These are phyloP conservation scores for Graphilbum ipis-grandicollis DNA, from an alignment of 2,329 filamentous ascomycete genomes.

Conservation along the genomic window DNA sequence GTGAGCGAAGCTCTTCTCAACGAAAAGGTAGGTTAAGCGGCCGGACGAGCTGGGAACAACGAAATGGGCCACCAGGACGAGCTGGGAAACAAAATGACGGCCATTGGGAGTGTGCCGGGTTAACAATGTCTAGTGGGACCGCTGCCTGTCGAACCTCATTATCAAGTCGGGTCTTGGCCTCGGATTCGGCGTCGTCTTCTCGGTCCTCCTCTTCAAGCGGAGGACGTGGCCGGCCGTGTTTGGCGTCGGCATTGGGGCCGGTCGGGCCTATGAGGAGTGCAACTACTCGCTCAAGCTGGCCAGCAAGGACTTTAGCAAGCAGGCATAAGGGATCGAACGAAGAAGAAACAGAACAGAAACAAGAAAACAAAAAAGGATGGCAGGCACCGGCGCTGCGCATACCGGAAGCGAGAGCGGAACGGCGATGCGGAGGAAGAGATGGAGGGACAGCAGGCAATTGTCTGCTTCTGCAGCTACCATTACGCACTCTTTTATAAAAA, in stretches of 20 bases:
- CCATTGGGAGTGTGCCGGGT: too few species aligned
- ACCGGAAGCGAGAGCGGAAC: too few species aligned
- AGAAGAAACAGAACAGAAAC: too few species aligned
- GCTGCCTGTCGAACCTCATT: constrained; percentile 90
- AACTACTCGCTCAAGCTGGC: constrained; percentile 60
- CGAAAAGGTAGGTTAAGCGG: constrained; percentile 60
- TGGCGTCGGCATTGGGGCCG: constrained; percentile 86
- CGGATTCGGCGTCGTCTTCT: constrained; percentile 96
- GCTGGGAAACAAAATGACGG: background rate
- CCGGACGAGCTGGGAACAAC: too few species aligned
- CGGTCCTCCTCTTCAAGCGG: constrained; percentile 93
- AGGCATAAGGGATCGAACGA: constrained; percentile 24
- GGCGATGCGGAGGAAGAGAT: too few species aligned
- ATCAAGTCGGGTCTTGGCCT: constrained; percentile 94
- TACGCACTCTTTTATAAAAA: too few species aligned
- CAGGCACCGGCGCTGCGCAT: too few species aligned
- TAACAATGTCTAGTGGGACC: constrained; percentile 84
- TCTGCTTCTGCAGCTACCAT: too few species aligned
- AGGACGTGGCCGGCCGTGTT: constrained; percentile 95
- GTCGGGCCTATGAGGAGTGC: constrained; percentile 95
- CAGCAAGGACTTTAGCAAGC: constrained; percentile 25
- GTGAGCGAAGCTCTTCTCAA: constrained; percentile 97
- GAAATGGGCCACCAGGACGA: too few species aligned
- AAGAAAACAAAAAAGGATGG: too few species aligned
- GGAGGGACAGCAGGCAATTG: too few species aligned